Conservation (phyloP, 495 filamentous ascomycete species). For the Talaromyces adpressus region DNA sequence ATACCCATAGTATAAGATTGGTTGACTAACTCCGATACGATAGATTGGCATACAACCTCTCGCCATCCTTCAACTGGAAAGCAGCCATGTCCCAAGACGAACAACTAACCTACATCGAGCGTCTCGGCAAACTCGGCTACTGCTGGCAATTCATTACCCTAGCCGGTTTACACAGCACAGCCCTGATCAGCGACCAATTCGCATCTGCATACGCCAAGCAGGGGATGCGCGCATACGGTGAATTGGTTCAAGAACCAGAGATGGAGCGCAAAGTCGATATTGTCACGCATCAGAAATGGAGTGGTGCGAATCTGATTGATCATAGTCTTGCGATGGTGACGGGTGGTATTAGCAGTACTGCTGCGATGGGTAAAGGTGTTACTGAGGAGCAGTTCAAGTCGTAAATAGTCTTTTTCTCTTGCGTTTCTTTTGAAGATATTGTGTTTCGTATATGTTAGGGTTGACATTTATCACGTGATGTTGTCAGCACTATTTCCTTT, state of each 20-base stretch:
- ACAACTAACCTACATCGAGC: conserved; percentile 94
- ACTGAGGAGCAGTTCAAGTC: conserved; percentile 91
- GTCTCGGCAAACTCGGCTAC: conserved; percentile 82
- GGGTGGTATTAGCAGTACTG: conserved; percentile 83
- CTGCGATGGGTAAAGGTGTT: conserved; percentile 95
- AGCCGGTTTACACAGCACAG: conserved; percentile 93
- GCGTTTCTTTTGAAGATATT: conserved; percentile 8
- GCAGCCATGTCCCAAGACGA: conserved; percentile 87
- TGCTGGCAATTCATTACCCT: conserved; percentile 99
- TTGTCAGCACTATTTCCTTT: not conserved
- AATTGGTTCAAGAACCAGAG: conserved; percentile 95
- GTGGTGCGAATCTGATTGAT: conserved; percentile 88
- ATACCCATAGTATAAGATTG: not conserved
- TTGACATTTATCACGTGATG: conserved; percentile 14
- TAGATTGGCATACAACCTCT: conserved; percentile 93
- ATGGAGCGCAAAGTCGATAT: conserved; percentile 87
- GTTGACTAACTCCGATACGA: not conserved
- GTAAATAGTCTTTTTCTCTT: conserved; percentile 1
- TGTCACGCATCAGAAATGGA: conserved; percentile 98
- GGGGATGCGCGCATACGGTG: conserved; percentile 96
- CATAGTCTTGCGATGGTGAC: conserved; percentile 95
- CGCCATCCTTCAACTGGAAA: conserved; percentile 99
- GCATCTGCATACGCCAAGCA: conserved; percentile 69
- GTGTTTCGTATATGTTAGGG: conserved; percentile 18
- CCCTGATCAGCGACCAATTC: conserved; percentile 83